Evolutionary conservation across 257 asterid species (phyloP), one percentile per base, ranked within the genome.

Genomic region (Voacanga thouarsii): DNA sequence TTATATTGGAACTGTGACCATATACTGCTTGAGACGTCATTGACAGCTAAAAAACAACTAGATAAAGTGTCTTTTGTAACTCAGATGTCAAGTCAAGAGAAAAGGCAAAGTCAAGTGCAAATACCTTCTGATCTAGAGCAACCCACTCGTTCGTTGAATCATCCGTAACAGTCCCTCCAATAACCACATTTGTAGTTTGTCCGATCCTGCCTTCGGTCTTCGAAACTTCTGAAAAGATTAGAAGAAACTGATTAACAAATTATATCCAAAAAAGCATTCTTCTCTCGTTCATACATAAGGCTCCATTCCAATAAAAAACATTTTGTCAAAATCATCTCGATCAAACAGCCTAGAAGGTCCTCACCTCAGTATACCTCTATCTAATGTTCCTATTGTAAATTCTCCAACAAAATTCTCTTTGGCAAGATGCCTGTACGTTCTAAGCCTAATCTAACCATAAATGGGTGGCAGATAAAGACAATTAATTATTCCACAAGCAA

Each of bases 121-220:
- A 26, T 56, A 94, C 98, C 97, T 93, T 93, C 82, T 93, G 84
- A 82, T 92, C 97, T 45, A 93, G 80, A 77, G 85, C 78, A 78
- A 93, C 83, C 96, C 98, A 93, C 88, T 92, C 98, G 73, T 89
- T 89, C 44, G 91, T 83, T 8, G 98, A 87, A 86, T 92, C 96
- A 80, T 93, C 96, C 0, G 90, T 78, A 63, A 90, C 94, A 14
- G 98, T 93, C 59, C 97, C 98, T 67, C 98, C 98, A 63, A 93
- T 92, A 28, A 93, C 93, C 74, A 93, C 87, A 78, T 93, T 92
- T 26, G 98, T 93, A 7, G 97, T 93, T 81, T 93, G 97, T 55
- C 98, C 94, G 63, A 93, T 91, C 85, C 98, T 89, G 43, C 97
- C 98, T 81, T 90, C 97, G 59, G 91, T 83, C 90, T 85, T 93